A percentile compares a stretch with the other conserved stretches of the same genome.
Conservation (phyloP, 805 yeast species). For the Saccharomycopsis fodiens region DNA sequence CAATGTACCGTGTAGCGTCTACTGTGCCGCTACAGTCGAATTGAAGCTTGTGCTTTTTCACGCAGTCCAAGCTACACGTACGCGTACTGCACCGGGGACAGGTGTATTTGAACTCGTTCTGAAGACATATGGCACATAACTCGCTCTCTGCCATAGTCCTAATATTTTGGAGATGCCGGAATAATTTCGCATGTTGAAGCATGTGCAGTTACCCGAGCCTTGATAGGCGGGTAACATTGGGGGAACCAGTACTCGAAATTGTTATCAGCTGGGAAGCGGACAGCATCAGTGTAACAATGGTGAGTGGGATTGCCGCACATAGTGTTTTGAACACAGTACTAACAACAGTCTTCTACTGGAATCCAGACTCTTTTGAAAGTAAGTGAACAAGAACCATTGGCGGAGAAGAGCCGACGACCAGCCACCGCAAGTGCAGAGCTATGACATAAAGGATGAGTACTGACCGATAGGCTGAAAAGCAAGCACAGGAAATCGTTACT, state of each 20-base stretch:
- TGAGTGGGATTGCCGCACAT: not conserved
- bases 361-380: conserved; percentile 63
- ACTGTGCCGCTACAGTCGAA: conserved; percentile 59
- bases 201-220: not conserved
- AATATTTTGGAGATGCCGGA: too few relatives aligned
- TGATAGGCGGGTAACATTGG: not conserved
- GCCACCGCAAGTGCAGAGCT: too few relatives aligned
- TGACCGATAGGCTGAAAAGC: conserved; percentile 70
- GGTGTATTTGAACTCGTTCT: conserved; percentile 46
- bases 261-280: not conserved
- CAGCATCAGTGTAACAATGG: not conserved
- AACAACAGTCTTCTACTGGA: conserved; percentile 36
- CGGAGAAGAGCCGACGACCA: not conserved
- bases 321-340: too few relatives aligned
- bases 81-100: conserved; percentile 70
- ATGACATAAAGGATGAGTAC: not conserved
- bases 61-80: conserved; percentile 70
- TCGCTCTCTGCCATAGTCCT: not conserved
- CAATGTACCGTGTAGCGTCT: conserved; percentile 52
- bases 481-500: conserved; percentile 92
- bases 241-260: conserved; percentile 3
- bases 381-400: conserved; percentile 20
- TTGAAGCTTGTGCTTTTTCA: conserved; percentile 56
- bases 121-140: conserved; percentile 41
- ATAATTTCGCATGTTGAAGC: not conserved